phyloP scores from a whole-genome alignment of 1,284 basidiomycete species.

The Ustilago hordei region DNA sequence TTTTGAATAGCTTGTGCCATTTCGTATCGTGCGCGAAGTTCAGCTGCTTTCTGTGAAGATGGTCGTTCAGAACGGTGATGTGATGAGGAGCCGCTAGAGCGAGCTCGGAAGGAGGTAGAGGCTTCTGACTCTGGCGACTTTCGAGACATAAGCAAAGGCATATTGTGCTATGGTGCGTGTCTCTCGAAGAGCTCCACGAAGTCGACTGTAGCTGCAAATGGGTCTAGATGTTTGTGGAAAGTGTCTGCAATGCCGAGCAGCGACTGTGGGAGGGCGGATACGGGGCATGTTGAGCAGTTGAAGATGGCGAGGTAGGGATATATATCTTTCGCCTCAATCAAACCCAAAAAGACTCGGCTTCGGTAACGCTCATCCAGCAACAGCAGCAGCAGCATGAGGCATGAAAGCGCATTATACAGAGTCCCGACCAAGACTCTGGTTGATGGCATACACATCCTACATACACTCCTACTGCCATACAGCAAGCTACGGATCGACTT shows the following conservation, averaged over 20 bases:
- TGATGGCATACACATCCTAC: conserved; percentile 5
- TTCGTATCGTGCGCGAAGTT: conserved; percentile 42
- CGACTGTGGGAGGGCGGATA: background rate
- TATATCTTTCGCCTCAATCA: conserved; percentile 7
- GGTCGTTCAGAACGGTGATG: conserved; percentile 11
- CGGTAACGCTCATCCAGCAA: background rate
- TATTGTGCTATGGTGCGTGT: conserved; percentile 1
- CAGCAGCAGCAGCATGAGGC: conserved; percentile 1
- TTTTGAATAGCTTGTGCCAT: conserved; percentile 54
- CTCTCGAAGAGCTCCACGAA: background rate
- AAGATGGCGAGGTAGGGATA: background rate
- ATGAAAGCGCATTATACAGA: background rate
- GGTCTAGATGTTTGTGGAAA: background rate
- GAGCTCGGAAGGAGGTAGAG: conserved; percentile 25
- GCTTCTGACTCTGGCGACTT: conserved; percentile 21
- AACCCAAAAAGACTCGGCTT: background rate
- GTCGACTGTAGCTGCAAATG: background rate
- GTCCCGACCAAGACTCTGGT: background rate
- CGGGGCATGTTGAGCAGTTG: background rate
- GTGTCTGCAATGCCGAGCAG: background rate
- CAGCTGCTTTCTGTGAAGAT: conserved; percentile 25
- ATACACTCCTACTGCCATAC: background rate
- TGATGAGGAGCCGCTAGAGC: conserved; percentile 17
- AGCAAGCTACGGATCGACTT: background rate
- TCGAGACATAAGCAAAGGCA: conserved; percentile 32